Conservation (phyloP, 2,329 filamentous ascomycete species). For the Ceratocystis albifundus region DNA sequence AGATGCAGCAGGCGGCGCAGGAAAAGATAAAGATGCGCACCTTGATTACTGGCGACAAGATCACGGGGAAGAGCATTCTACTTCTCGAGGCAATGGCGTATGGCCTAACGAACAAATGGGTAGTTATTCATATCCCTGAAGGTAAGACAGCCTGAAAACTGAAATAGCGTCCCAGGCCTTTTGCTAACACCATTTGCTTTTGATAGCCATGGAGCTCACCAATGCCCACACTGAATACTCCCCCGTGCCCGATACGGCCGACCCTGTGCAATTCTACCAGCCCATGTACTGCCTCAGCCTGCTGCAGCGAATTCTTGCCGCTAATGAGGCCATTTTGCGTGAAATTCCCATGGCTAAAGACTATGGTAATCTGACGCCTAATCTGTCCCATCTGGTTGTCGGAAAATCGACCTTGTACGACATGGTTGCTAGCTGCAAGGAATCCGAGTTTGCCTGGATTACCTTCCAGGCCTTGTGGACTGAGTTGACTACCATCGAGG, state of each 20-base stretch:
- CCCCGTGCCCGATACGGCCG: slow-evolving; percentile 46
- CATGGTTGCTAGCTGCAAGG: slow-evolving; percentile 58
- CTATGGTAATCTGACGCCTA: slow-evolving; percentile 34
- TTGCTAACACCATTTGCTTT: background rate
- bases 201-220: slow-evolving; percentile 63
- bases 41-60: slow-evolving; percentile 60
- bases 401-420: slow-evolving; percentile 54
- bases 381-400: slow-evolving; percentile 45
- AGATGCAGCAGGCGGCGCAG: slow-evolving; percentile 43
- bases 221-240: slow-evolving; percentile 72
- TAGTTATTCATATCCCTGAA: slow-evolving; percentile 82
- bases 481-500: slow-evolving; percentile 51
- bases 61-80: slow-evolving; percentile 77
- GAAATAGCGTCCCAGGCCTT: background rate
- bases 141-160: slow-evolving; percentile 42
- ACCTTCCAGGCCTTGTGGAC: slow-evolving; percentile 71
- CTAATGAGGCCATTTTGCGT: slow-evolving; percentile 57
- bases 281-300: slow-evolving; percentile 64
- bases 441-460: slow-evolving; percentile 66
- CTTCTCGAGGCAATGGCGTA: slow-evolving; percentile 73
- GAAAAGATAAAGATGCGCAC: slow-evolving; percentile 47
- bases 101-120: slow-evolving; percentile 71
- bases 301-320: slow-evolving; percentile 58
- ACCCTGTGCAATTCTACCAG: slow-evolving; percentile 59
- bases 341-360: slow-evolving; percentile 36